Evolutionary conservation across 768 basidiomycete species (phyloP).

Genomic region (Lactarius trivialis): DNA sequence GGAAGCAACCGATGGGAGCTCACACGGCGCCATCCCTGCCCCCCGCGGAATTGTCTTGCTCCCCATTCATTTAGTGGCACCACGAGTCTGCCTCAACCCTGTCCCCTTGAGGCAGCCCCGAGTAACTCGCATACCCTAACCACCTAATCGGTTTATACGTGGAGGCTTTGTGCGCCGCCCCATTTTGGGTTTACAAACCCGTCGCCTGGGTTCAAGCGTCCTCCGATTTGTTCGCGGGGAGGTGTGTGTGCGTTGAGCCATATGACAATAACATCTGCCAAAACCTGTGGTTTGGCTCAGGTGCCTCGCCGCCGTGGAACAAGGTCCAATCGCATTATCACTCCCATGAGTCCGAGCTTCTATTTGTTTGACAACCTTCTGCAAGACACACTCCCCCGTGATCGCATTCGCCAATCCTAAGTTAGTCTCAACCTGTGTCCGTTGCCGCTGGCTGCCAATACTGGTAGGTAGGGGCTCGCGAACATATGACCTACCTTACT

Average conservation of each 20-base stretch:
- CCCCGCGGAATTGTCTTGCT: neutral
- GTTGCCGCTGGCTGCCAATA: neutral
- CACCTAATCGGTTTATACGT: constrained; percentile 1
- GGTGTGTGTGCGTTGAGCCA: neutral
- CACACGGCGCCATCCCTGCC: neutral
- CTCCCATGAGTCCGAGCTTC: constrained; percentile 4
- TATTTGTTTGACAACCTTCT: constrained; percentile 4
- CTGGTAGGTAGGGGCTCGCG: neutral
- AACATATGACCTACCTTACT: neutral
- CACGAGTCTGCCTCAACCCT: neutral
- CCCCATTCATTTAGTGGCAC: constrained; percentile 8
- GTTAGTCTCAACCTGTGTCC: neutral
- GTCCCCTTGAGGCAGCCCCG: neutral
- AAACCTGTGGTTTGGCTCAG: neutral
- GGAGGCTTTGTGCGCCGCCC: neutral
- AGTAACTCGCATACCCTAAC: neutral
- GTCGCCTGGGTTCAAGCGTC: neutral
- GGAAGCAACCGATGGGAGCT: constrained; percentile 6
- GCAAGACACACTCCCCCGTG: neutral
- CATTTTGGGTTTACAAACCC: neutral
- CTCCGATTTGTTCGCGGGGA: neutral
- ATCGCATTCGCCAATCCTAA: neutral
- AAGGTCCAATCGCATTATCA: neutral
- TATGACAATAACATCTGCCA: neutral
- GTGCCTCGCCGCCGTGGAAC: neutral